phyloP scores from a whole-genome alignment of 2,329 filamentous ascomycete genomes.

The Ascochyta fabae region DNA sequence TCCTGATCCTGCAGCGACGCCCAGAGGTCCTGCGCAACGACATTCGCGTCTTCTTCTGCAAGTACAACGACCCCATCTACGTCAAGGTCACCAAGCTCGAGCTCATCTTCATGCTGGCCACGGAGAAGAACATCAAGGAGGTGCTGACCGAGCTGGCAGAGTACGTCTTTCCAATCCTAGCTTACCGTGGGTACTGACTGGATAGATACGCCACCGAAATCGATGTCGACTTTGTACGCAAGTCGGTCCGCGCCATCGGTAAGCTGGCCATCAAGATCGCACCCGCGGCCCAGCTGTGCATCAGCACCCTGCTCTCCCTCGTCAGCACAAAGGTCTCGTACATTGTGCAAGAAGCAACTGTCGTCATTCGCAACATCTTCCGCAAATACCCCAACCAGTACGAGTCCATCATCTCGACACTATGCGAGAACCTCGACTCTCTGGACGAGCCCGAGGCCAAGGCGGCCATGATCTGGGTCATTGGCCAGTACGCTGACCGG shows the following conservation, averaged over 20 bases:
- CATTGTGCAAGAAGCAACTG: conserved; percentile 97
- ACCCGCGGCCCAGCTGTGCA: conserved; percentile 86
- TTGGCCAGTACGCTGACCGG: conserved; percentile 94
- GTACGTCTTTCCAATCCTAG: conserved; percentile 53
- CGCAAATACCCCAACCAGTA: conserved; percentile 99
- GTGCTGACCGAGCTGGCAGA: conserved; percentile 93
- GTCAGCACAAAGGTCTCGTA: conserved; percentile 98
- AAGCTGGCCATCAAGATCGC: conserved; percentile 99
- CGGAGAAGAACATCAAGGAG: conserved; percentile 92
- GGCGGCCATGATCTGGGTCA: conserved; percentile 99
- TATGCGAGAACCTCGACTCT: conserved; percentile 95
- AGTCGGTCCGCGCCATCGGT: conserved; percentile 95
- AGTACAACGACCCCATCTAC: conserved; percentile 99
- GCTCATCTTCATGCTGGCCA: conserved; percentile 98
- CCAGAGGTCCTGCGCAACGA: conserved; percentile 95
- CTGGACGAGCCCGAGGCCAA: conserved; percentile 98
- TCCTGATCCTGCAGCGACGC: conserved; percentile 89
- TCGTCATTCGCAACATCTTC: conserved; percentile 99
- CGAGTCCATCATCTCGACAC: conserved; percentile 92
- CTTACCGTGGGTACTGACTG: neutral
- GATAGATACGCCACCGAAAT: conserved; percentile 88
- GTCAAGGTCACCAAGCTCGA: conserved; percentile 99
- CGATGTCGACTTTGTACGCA: conserved; percentile 97
- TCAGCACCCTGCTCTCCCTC: conserved; percentile 88
- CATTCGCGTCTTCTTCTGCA: conserved; percentile 99